phyloP scores from a whole-genome alignment of 75 land plant species.

The Selaginella moellendorffii region DNA sequence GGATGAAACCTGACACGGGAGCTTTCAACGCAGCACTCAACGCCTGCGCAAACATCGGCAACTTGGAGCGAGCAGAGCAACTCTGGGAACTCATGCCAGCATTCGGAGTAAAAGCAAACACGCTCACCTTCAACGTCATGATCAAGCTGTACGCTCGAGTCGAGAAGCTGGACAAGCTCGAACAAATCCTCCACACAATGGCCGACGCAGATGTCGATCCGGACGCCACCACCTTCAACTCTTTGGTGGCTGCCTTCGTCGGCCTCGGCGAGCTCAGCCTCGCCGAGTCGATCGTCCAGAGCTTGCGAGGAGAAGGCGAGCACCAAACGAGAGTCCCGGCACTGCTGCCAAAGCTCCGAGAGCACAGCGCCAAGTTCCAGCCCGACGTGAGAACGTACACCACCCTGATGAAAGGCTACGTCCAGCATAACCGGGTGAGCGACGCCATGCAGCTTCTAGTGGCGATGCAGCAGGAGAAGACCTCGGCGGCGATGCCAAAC shows the following conservation, averaged over 20 bases:
- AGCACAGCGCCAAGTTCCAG: background rate
- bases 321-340: background rate
- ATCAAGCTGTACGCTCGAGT: slow-evolving; percentile 73
- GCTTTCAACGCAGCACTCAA: slow-evolving; percentile 85
- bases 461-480: slow-evolving; percentile 59
- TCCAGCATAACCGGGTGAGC: slow-evolving; percentile 40
- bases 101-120: slow-evolving; percentile 49
- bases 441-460: slow-evolving; percentile 53
- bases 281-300: slow-evolving; percentile 59
- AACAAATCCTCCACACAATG: slow-evolving; percentile 36
- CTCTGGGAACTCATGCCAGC: slow-evolving; percentile 37
- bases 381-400: slow-evolving; percentile 75
- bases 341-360: background rate
- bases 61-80: slow-evolving; percentile 27
- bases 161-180: slow-evolving; percentile 37
- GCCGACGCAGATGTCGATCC: slow-evolving; percentile 30
- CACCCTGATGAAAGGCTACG: slow-evolving; percentile 82
- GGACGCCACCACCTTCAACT: slow-evolving; percentile 55
- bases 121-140: slow-evolving; percentile 69
- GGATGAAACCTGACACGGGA: slow-evolving; percentile 58
- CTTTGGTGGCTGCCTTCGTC: slow-evolving; percentile 78
- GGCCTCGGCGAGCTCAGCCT: slow-evolving; percentile 56
- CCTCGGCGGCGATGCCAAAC: slow-evolving; percentile 42
- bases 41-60: slow-evolving; percentile 69
- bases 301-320: slow-evolving; percentile 38